phyloP scores from a whole-genome alignment of 768 basidiomycete species.

The Xerocomellus dryophilus region DNA sequence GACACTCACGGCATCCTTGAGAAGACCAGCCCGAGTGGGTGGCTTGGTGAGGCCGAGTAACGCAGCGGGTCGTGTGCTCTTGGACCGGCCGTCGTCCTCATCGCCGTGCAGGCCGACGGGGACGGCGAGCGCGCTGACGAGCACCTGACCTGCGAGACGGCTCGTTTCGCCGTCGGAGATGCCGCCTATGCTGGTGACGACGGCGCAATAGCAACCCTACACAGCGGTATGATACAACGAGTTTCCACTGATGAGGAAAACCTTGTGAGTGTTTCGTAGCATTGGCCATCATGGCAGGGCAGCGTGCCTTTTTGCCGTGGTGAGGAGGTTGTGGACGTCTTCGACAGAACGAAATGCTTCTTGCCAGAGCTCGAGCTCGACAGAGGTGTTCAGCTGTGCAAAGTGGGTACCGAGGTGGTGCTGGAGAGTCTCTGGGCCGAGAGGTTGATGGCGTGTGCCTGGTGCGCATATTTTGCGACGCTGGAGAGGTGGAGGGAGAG shows the following conservation, averaged over 20 bases:
- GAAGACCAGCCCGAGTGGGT: conserved; percentile 82
- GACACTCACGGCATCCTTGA: conserved; percentile 77
- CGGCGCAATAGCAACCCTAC: conserved; percentile 81
- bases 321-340: conserved; percentile 94
- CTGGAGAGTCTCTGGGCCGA: conserved; percentile 90
- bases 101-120: conserved; percentile 69
- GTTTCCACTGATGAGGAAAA: conserved; percentile 94
- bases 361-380: conserved; percentile 98
- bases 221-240: conserved; percentile 96
- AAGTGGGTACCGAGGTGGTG: conserved; percentile 97
- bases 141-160: conserved; percentile 84
- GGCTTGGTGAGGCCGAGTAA: conserved; percentile 79
- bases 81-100: conserved; percentile 55
- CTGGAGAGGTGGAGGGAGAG: conserved; percentile 91
- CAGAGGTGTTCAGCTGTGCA: conserved; percentile 92
- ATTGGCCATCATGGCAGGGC: conserved; percentile 96
- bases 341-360: conserved; percentile 98
- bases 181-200: conserved; percentile 73
- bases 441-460: conserved; percentile 92
- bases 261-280: conserved; percentile 96
- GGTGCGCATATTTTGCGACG: conserved; percentile 92
- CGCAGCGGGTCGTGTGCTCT: conserved; percentile 75
- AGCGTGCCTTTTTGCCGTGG: conserved; percentile 91
- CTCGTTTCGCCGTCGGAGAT: conserved; percentile 75
- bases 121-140: conserved; percentile 90